Conservation (phyloP, 2,329 filamentous ascomycete genomes). For the Eutypa lata region DNA sequence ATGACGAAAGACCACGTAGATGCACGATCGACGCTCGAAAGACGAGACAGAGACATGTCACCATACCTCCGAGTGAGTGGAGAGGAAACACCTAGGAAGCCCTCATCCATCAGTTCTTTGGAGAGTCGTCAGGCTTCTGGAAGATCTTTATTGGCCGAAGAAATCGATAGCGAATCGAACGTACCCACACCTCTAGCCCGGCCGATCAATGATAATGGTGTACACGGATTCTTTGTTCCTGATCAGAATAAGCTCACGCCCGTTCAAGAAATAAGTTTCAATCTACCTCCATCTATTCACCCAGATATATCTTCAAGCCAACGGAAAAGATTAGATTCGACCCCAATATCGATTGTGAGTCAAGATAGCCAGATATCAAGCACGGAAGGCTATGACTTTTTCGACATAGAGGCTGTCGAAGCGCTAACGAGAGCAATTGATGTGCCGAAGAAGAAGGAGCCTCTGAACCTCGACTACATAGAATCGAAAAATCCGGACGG, state of each 20-base stretch:
- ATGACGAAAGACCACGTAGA: constrained; percentile 10
- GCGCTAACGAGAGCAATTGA: constrained; percentile 49
- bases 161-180: constrained; percentile 62
- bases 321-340: constrained; percentile 47
- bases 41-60: constrained; percentile 13
- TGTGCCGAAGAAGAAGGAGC: constrained; percentile 43
- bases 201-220: constrained; percentile 38
- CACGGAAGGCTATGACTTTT: constrained; percentile 64
- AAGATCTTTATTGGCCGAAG: constrained; percentile 50
- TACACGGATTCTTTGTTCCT: constrained; percentile 25
- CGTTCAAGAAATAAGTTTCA: constrained; percentile 49
- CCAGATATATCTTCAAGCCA: constrained; percentile 30
- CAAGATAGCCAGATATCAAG: constrained; percentile 50
- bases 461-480: constrained; percentile 32
- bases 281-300: constrained; percentile 46
- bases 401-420: constrained; percentile 50
- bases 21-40: constrained; percentile 8
- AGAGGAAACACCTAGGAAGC: constrained; percentile 22
- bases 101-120: constrained; percentile 29
- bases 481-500: constrained; percentile 30
- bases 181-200: constrained; percentile 57
- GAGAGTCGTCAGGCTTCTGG: constrained; percentile 28
- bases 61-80: constrained; percentile 12
- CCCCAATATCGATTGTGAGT: constrained; percentile 48
- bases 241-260: constrained; percentile 40